Evolutionary conservation across 2,329 filamentous ascomycete species (phyloP).

Genomic region (Nigrospora sphaerica): DNA sequence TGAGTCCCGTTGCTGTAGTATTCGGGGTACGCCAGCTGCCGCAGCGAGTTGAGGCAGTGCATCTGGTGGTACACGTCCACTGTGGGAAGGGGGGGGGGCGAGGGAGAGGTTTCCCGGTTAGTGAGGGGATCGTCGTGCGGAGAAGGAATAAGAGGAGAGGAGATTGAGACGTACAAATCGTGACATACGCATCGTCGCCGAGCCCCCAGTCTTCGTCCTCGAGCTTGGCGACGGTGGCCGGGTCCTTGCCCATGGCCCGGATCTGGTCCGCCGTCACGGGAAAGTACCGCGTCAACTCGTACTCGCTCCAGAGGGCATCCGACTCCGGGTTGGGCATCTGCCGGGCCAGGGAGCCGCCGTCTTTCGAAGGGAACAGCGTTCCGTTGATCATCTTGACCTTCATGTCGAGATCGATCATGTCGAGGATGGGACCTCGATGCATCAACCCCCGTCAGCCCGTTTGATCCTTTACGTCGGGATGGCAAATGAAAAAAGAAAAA

Average conservation of each 20-base stretch:
- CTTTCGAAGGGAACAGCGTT: constrained; percentile 2
- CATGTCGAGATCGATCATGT: constrained; percentile 2
- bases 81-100: too few species aligned
- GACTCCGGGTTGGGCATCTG: constrained; percentile 4
- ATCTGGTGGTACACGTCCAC: constrained; percentile 14
- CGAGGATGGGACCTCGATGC: constrained; percentile 1
- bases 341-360: constrained; percentile 2
- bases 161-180: neutral
- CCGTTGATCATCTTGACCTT: constrained; percentile 3
- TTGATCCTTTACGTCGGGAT: too few species aligned
- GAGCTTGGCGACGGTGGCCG: constrained; percentile 14
- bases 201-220: constrained; percentile 22
- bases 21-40: constrained; percentile 16
- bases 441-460: neutral
- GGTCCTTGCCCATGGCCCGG: constrained; percentile 22
- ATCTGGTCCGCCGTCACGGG: constrained; percentile 10
- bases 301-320: constrained; percentile 5
- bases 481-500: too few species aligned
- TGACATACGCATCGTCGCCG: constrained; percentile 23
- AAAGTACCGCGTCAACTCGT: constrained; percentile 3
- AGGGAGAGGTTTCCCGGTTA: too few species aligned
- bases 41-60: constrained; percentile 11
- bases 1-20: constrained; percentile 9
- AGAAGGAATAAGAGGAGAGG: too few species aligned
- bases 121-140: too few species aligned